phyloP scores from a whole-genome alignment of 23 red algal species.

The Agarophyton chilense region DNA sequence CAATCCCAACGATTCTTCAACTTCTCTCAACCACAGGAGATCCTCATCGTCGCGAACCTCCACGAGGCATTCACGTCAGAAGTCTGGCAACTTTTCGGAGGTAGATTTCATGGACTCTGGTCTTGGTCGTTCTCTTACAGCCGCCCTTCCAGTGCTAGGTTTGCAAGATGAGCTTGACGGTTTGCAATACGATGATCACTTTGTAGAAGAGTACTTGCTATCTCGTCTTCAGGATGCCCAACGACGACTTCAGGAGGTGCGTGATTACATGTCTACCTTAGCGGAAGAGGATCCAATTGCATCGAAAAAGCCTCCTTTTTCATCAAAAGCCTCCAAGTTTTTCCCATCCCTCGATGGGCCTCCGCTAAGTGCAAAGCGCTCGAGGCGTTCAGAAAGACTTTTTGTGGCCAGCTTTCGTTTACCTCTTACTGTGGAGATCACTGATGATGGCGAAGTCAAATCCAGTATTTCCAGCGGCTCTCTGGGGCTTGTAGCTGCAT shows the following conservation, averaged over 20 bases:
- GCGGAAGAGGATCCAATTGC: constrained; percentile 17
- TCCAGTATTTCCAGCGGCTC: constrained; percentile 52
- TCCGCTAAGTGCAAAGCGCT: constrained; percentile 10
- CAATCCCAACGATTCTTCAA: not conserved
- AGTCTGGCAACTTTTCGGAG: constrained; percentile 77
- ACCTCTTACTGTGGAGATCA: constrained; percentile 67
- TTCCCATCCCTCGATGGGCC: not conserved
- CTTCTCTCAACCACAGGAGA: not conserved
- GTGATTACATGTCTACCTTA: constrained; percentile 66
- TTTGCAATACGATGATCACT: constrained; percentile 48
- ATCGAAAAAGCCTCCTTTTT: constrained; percentile 8
- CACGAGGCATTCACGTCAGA: constrained; percentile 26
- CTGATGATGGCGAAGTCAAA: constrained; percentile 66
- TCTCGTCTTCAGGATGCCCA: constrained; percentile 78
- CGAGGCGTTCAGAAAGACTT: constrained; percentile 29
- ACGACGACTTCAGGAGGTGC: constrained; percentile 65
- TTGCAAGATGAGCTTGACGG: constrained; percentile 63
- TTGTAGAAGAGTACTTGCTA: constrained; percentile 81
- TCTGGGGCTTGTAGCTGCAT: constrained; percentile 70
- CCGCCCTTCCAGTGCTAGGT: constrained; percentile 58
- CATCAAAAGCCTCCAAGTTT: not conserved
- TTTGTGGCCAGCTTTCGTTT: constrained; percentile 71
- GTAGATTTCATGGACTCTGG: constrained; percentile 85
- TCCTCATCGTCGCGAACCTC: not conserved
- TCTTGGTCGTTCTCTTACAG: constrained; percentile 65